Evolutionary conservation across 2,329 filamentous ascomycete genomes (phyloP).

Genomic region (Myrmaecium sp.): DNA sequence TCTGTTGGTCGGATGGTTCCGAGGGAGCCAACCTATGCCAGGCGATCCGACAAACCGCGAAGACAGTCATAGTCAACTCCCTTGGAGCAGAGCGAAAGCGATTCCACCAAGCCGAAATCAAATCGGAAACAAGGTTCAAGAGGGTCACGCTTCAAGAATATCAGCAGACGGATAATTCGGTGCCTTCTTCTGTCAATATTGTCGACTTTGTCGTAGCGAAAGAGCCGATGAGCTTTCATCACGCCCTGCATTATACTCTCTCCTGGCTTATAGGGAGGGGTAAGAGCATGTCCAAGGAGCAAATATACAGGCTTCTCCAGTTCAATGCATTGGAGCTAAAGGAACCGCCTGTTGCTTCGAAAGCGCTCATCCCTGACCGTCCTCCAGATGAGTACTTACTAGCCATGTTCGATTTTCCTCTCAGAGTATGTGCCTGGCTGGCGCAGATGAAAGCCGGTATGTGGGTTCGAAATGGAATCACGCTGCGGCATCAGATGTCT

Average conservation of each 20-base stretch:
- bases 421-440: conserved; percentile 88
- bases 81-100: conserved; percentile 74
- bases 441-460: conserved; percentile 96
- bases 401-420: conserved; percentile 78
- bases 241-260: conserved; percentile 85
- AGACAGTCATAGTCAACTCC: conserved; percentile 75
- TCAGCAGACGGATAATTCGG: too few species aligned
- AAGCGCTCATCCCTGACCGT: conserved; percentile 42
- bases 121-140: conserved; percentile 72
- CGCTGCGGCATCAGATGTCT: conserved; percentile 82
- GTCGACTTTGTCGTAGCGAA: conserved; percentile 80
- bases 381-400: conserved; percentile 64
- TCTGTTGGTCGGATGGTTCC: conserved; percentile 50
- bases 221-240: conserved; percentile 90
- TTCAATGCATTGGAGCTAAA: conserved; percentile 58
- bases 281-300: conserved; percentile 51
- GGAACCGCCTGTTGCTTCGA: conserved; percentile 40
- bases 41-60: conserved; percentile 59
- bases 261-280: conserved; percentile 92
- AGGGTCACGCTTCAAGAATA: conserved; percentile 49
- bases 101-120: conserved; percentile 77
- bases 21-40: conserved; percentile 48
- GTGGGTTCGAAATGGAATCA: conserved; percentile 97
- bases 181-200: too few species aligned
- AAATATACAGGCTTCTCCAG: conserved; percentile 50